Evolutionary conservation across 495 filamentous ascomycete genomes (phyloP), one percentile per base, ranked within the genome.

Genomic region (Trichoderma parareesei): DNA sequence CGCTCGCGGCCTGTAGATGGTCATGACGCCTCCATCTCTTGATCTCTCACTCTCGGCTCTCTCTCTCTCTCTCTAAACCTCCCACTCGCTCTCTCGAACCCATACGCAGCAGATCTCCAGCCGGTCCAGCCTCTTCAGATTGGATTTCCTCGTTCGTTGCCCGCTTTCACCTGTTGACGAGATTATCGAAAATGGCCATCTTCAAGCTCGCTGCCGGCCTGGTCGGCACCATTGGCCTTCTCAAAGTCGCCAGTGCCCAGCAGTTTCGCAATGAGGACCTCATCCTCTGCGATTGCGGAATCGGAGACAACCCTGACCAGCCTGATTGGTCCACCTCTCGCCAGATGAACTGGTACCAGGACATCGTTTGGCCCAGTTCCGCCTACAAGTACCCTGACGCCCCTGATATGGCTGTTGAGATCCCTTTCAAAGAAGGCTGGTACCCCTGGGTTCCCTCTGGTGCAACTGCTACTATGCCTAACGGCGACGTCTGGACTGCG

Each of bases 281-380:
- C 9, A 57, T 57, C 53, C 53, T 57, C 33, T 57, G 53, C 27
- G 53, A 57, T 35, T 57, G 53, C 37, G 53, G 53, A 4, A 57
- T 57, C 37, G 53, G 53, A 35, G 53, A 57, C 53, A 57, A 57
- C 18, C 27, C 53, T 14, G 53, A 57, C 37, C 53, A 57, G 0
- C 18, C 53, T 35, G 53, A 57, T 14, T 57, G 53, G 53, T 57
- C 53, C 27, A 57, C 53, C 10, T 57, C 53, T 37, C 53, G 53
- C 33, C 53, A 57, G 33, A 57, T 57, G 53, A 57, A 57, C 27
- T 57, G 53, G 53, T 57, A 57, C 53, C 53, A 57, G 53, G 27
- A 57, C 14, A 57, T 57, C 53, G 14, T 10, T 6, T 57, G 53
- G 53, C 53, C 53, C 27, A 57, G 33, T 13, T 57, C 53, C 27